Evolutionary conservation across 1,139 yeast species (phyloP).

Genomic region (Komagataea norvegica): DNA sequence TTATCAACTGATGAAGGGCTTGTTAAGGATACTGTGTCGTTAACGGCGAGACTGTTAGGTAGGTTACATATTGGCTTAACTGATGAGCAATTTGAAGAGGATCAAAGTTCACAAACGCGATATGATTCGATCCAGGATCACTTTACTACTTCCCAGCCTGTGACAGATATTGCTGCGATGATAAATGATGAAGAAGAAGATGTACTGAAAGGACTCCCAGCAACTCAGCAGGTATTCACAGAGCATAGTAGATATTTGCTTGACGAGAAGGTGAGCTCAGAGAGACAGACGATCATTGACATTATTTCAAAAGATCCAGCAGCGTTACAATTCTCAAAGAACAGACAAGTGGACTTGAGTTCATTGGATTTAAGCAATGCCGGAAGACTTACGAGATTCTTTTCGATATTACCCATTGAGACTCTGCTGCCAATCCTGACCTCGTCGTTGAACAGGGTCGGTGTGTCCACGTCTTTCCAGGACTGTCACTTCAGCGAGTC

Average conservation of each 20-base stretch:
- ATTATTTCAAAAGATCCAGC: constrained; percentile 46
- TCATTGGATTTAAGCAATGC: constrained; percentile 27
- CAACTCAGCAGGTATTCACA: constrained; percentile 34
- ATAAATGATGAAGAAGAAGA: constrained; percentile 34
- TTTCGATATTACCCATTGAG: constrained; percentile 40
- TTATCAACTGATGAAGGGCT: constrained; percentile 40
- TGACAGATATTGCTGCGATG: constrained; percentile 30
- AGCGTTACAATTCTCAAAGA: constrained; percentile 41
- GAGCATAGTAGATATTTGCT: constrained; percentile 25
- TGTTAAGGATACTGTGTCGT: constrained; percentile 44
- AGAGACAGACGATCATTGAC: constrained; percentile 31
- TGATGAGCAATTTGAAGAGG: constrained; percentile 31
- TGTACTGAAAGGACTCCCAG: constrained; percentile 22
- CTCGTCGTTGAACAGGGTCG: constrained; percentile 38
- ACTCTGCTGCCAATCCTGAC: constrained; percentile 37
- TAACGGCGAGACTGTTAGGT: constrained; percentile 40
- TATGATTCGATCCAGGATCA: constrained; percentile 17
- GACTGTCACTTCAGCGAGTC: constrained; percentile 11
- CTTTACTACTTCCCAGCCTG: constrained; percentile 32
- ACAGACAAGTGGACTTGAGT: constrained; percentile 4
- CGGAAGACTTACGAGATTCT: constrained; percentile 46
- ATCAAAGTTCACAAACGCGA: constrained; percentile 14
- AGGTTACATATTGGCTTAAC: constrained; percentile 44
- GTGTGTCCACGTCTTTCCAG: constrained; percentile 29
- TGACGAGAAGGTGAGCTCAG: constrained; percentile 20